Conservation (phyloP, 805 yeast species). For the Nakazawaea ernobii region DNA sequence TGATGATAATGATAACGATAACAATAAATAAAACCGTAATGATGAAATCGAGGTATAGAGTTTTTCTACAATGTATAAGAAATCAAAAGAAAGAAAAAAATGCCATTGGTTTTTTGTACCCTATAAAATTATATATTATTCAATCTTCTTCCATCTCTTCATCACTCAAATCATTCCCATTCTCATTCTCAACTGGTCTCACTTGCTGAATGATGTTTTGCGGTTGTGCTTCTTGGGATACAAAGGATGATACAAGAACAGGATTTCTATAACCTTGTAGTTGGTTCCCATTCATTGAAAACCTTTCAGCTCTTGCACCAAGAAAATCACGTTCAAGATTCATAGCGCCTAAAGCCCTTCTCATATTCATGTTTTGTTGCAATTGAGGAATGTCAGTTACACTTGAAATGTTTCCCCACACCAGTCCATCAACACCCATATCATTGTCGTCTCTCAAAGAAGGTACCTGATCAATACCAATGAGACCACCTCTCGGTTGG, state of each 20-base stretch:
- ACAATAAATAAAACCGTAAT: conserved; percentile 13
- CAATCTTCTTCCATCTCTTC: conserved; percentile 10
- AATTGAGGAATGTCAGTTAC: not conserved
- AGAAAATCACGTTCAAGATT: not conserved
- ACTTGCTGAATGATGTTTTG: not conserved
- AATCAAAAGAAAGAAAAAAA: not conserved
- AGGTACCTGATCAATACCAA: conserved; percentile 1
- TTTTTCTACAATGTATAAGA: not conserved
- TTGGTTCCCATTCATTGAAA: not conserved
- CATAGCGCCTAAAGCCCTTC: not conserved
- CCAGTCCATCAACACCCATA: conserved; percentile 1
- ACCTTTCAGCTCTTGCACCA: not conserved
- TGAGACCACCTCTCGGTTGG: conserved; percentile 4
- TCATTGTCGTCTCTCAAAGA: conserved; percentile 8
- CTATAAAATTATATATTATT: not conserved
- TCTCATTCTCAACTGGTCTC: not conserved
- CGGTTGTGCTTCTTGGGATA: not conserved
- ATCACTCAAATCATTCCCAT: not conserved
- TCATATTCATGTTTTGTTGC: not conserved
- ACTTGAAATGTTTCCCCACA: conserved; percentile 1
- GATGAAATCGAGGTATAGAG: not conserved
- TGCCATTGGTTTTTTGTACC: not conserved
- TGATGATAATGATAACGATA: conserved; percentile 12
- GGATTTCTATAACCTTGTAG: not conserved
- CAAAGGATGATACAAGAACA: not conserved